Percentiles rank a stretch among this genome's conserved stretches.
Evolutionary conservation across 2,329 filamentous ascomycete genomes (phyloP).

Genomic region (Scedosporium aurantiacum): DNA sequence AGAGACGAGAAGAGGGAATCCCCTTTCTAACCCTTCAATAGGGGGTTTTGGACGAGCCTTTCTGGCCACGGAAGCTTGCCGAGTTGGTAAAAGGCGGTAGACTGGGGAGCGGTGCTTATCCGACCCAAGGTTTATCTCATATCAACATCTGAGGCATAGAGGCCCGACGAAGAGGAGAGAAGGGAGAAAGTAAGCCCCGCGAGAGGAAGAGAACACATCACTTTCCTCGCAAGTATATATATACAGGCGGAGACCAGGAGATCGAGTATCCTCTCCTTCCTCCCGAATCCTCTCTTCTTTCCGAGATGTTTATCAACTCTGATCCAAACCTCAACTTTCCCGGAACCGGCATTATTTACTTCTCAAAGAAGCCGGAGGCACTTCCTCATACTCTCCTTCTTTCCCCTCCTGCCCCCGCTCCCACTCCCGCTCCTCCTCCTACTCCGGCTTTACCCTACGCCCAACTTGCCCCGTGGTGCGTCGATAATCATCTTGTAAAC

Average conservation of each 20-base stretch:
- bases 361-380: background rate
- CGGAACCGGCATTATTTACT: background rate
- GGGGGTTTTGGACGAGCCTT: too few species aligned
- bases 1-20: too few species aligned
- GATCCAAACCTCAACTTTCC: background rate
- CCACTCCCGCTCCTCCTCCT: too few species aligned
- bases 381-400: too few species aligned
- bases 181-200: background rate
- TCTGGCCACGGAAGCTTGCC: background rate
- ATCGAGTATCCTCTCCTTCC: background rate
- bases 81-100: background rate
- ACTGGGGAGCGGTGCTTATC: background rate
- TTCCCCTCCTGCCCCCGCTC: too few species aligned
- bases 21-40: too few species aligned
- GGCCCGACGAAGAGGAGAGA: background rate
- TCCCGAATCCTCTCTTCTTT: background rate
- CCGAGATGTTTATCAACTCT: background rate
- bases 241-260: background rate
- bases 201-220: too few species aligned
- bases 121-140: background rate
- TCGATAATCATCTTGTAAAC: background rate
- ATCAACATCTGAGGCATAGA: background rate
- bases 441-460: background rate
- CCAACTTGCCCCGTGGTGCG: background rate
- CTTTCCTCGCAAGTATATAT: background rate